Conservation (phyloP, 441 rosid species). For the Eruca vesicaria region DNA sequence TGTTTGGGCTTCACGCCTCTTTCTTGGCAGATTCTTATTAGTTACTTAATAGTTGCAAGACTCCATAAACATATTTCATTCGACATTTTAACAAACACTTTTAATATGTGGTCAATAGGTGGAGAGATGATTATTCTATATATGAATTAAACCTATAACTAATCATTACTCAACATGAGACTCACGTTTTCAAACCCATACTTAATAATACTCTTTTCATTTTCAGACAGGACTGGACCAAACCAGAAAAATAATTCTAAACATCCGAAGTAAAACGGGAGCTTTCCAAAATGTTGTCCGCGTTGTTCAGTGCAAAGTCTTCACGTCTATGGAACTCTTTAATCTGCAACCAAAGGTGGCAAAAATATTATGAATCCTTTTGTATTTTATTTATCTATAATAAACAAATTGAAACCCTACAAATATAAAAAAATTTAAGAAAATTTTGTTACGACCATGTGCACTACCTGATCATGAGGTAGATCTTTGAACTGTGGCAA, state of each 20-base stretch:
- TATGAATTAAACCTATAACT: not conserved
- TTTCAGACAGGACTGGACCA: not conserved
- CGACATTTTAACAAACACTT: too few species aligned
- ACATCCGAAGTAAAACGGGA: not conserved
- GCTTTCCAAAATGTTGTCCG: not conserved
- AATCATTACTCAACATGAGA: not conserved
- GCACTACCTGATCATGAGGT: not conserved
- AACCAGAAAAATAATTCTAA: not conserved
- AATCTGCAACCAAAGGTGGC: not conserved
- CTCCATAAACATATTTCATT: too few species aligned
- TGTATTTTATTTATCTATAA: not conserved
- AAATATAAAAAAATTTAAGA: not conserved
- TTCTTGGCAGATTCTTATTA: too few species aligned
- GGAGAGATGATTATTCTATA: not conserved
- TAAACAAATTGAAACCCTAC: not conserved
- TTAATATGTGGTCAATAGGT: not conserved
- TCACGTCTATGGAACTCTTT: conserved; percentile 6
- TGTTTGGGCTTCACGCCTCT: too few species aligned
- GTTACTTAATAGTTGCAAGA: too few species aligned
- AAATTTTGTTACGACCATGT: not conserved
- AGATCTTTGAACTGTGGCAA: not conserved
- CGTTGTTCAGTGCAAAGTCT: not conserved
- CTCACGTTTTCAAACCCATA: not conserved
- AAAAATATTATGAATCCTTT: not conserved
- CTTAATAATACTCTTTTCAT: not conserved